Evolutionary conservation across 164 flowering plant genomes (phyloP), one percentile per base, ranked within the genome.

Genomic region (Dillenia suffruticosa): DNA sequence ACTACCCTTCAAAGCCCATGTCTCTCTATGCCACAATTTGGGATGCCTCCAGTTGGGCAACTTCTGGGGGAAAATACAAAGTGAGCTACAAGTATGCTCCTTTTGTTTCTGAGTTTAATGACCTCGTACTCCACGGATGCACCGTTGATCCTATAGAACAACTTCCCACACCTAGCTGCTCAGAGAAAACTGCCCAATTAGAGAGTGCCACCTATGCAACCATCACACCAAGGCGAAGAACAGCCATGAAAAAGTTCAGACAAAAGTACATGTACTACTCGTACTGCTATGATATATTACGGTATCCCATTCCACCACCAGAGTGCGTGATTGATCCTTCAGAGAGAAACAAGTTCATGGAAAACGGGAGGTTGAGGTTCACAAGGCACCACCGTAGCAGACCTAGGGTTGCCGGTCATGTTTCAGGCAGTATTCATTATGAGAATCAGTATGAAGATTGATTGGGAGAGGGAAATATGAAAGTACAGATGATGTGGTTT

Each of bases 41-140:
- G 98, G 97, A 93, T 16, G 98, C 92, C 2, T 91, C 97, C 4
- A 67, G 65, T 16, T 93, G 98, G 98, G 98, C 98, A 9, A 90
- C 98, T 0, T 56, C 73, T 7, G 98, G 98, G 0, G 98, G 98
- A 55, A 80, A 76, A 46, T 77, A 79, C 72, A 87, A 83, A 55
- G 92, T 82, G 22, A 62, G 86, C 64, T 93, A 93, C 72, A 81
- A 76, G 24, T 87, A 79, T 54, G 78, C 87, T 0, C 98, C 98
- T 8, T 93, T 93, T 49, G 76, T 80, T 0, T 65, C 97, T n/a
- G 88, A 84, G 32, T 87, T 81, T 69, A 71, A 64, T 9, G 87
- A 83, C 69, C 67, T 93, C 0, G 83, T 78, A 40, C 79, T 89
- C 12, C 76, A 84, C 8, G 98, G 98, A 51, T 90, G 98, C 61